Conservation (phyloP, 176 grass and related monocot species). For the Oryza meyeriana region DNA sequence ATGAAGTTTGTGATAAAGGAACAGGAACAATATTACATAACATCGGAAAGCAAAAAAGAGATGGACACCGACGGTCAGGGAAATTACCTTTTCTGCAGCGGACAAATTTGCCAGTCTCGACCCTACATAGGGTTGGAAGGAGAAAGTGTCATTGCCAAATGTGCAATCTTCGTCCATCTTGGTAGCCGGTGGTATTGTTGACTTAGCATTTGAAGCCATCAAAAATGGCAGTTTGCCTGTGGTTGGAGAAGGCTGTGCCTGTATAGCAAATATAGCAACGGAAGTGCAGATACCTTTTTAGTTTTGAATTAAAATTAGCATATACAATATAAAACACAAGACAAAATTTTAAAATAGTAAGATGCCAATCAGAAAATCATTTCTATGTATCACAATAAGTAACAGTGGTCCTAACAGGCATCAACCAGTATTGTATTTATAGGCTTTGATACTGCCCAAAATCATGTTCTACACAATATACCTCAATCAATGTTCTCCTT, state of each 20-base stretch:
- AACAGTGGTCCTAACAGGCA: slow-evolving; percentile 3
- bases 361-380: slow-evolving; percentile 5
- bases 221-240: slow-evolving; percentile 74
- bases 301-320: slow-evolving; percentile 8
- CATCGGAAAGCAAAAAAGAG: neutral
- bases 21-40: neutral
- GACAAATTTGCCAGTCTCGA: slow-evolving; percentile 39
- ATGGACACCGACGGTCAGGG: neutral
- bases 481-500: slow-evolving; percentile 8
- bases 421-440: neutral
- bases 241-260: slow-evolving; percentile 89
- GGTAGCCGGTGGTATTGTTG: slow-evolving; percentile 19
- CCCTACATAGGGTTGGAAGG: slow-evolving; percentile 64
- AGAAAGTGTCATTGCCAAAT: slow-evolving; percentile 66
- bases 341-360: slow-evolving; percentile 11
- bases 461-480: slow-evolving; percentile 11
- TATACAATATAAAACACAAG: neutral
- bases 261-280: slow-evolving; percentile 24
- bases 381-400: too few species aligned
- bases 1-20: slow-evolving; percentile 15
- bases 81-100: slow-evolving; percentile 54
- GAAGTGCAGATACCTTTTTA: neutral
- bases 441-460: slow-evolving; percentile 17
- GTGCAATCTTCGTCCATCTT: slow-evolving; percentile 25
- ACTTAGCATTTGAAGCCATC: slow-evolving; percentile 29